Evolutionary conservation across 2,329 filamentous ascomycete genomes (phyloP), one percentile per base, ranked within the genome.

Genomic region (Penicillium sp.): DNA sequence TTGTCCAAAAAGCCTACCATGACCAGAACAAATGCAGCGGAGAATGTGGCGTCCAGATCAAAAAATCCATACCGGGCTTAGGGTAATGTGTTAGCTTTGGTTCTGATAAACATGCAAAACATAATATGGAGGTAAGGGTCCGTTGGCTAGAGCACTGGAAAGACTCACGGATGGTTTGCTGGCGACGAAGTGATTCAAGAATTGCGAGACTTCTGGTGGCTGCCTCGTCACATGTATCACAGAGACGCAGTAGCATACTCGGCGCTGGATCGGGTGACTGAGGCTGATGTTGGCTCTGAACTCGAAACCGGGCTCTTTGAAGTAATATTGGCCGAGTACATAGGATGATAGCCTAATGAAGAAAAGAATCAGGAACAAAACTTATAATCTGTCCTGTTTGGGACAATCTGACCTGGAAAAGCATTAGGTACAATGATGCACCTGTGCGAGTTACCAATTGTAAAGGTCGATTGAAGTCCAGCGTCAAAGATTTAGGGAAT

Each of bases 1-100:
- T 57, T 56, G 23, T 63, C 48, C 8, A 61, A 29, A 19, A 64
- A 59, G 1, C 63, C 61, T 8, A 54, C 50, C 61, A 66, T 64
- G 3, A 65, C 63, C 33, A 66, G 50, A 3, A 66, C 61, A 39
- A 66, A 66, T 9, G 64, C 64, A 8, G 63, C 61, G 21, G 64
- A 65, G 15, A 66, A 66, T 13, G 61, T 64, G 21, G 64, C 63
- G 4, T 65, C 64, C 5, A 66, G 29, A 38, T 66, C 64, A 25
- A 66, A 66, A 33, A 65, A 66, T 5, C 64, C 64, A 44, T 64
- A 66, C 11, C 63, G 58, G 15, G 53, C 53, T 56, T 25, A 2
- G 6, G 0, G 11, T n/a, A 19, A 4, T 33, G 15, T 29, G 38
- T 55, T n/a, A 55, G 52, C 29, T 40, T 41, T 21, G 2, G 1